Evolutionary conservation across 768 basidiomycete species (phyloP).

Genomic region (Lanmaoa rubissima): DNA sequence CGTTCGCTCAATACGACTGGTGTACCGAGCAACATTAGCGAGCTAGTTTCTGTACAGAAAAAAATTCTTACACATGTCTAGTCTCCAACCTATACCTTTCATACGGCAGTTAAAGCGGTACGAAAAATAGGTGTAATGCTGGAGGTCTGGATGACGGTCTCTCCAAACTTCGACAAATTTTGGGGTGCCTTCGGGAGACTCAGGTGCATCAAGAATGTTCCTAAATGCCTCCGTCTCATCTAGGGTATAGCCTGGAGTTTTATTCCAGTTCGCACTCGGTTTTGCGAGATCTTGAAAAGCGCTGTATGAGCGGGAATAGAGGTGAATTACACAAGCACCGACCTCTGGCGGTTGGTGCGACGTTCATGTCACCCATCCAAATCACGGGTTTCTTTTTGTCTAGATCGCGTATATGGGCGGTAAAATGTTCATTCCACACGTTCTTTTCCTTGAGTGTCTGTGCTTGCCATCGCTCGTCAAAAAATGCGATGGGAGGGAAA

Average conservation of each 20-base stretch:
- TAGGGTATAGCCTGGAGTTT: conserved; percentile 81
- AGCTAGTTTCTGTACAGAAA: background rate
- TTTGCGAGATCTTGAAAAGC: conserved; percentile 58
- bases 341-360: conserved; percentile 78
- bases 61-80: conserved; percentile 71
- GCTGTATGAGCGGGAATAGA: background rate
- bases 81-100: conserved; percentile 84
- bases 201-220: conserved; percentile 58
- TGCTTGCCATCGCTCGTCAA: background rate
- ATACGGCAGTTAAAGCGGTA: conserved; percentile 77
- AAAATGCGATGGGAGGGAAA: background rate
- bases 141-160: conserved; percentile 57
- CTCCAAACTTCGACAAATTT: conserved; percentile 84
- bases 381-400: conserved; percentile 82
- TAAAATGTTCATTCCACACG: conserved; percentile 77
- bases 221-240: conserved; percentile 76
- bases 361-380: conserved; percentile 87
- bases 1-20: conserved; percentile 77
- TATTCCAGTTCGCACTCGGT: conserved; percentile 79
- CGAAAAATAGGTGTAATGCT: conserved; percentile 83
- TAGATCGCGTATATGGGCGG: conserved; percentile 64
- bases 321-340: background rate
- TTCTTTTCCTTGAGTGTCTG: conserved; percentile 78
- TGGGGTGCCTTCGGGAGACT: conserved; percentile 32
- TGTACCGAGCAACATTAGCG: conserved; percentile 1